Evolutionary conservation across 1,284 basidiomycete genomes (phyloP).

Genomic region (Jaminaea rosea): DNA sequence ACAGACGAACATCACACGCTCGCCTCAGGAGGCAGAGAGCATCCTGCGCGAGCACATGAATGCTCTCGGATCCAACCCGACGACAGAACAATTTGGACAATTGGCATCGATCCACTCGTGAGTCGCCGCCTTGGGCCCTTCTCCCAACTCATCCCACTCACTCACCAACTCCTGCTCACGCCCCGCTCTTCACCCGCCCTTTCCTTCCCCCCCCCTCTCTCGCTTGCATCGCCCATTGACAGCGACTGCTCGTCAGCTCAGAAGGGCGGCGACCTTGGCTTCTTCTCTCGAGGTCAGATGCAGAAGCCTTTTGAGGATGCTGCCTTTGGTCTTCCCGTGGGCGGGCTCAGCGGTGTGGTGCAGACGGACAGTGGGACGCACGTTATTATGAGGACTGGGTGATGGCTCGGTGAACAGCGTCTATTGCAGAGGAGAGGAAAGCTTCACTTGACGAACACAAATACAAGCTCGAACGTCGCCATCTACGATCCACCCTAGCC

Average conservation of each 20-base stretch:
- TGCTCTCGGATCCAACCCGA: constrained; percentile 24
- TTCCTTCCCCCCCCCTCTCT: neutral
- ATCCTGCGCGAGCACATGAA: constrained; percentile 54
- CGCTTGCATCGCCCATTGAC: neutral
- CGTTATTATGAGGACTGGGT: constrained; percentile 80
- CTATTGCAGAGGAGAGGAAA: too few relatives aligned
- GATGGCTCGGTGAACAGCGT: too few relatives aligned
- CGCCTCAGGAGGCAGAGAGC: constrained; percentile 77
- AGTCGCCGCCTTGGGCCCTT: constrained; percentile 4
- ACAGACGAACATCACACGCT: constrained; percentile 71
- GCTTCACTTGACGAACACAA: too few relatives aligned
- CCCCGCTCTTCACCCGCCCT: neutral
- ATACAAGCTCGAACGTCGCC: too few relatives aligned
- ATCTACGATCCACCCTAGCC: too few relatives aligned
- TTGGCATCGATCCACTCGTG: constrained; percentile 36
- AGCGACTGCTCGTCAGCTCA: constrained; percentile 45
- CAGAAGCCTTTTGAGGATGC: constrained; percentile 96
- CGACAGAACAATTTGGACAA: constrained; percentile 30
- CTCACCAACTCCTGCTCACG: too few relatives aligned
- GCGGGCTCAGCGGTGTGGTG: constrained; percentile 75
- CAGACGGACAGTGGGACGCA: constrained; percentile 94
- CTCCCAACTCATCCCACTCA: neutral
- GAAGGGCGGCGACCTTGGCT: constrained; percentile 51
- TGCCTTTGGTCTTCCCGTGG: constrained; percentile 69
- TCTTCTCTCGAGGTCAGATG: constrained; percentile 82